A percentile compares a stretch with the other conserved stretches of the same genome.
Evolutionary conservation across 2,329 filamentous ascomycete species (phyloP).

Genomic region (Penicillium sp.): DNA sequence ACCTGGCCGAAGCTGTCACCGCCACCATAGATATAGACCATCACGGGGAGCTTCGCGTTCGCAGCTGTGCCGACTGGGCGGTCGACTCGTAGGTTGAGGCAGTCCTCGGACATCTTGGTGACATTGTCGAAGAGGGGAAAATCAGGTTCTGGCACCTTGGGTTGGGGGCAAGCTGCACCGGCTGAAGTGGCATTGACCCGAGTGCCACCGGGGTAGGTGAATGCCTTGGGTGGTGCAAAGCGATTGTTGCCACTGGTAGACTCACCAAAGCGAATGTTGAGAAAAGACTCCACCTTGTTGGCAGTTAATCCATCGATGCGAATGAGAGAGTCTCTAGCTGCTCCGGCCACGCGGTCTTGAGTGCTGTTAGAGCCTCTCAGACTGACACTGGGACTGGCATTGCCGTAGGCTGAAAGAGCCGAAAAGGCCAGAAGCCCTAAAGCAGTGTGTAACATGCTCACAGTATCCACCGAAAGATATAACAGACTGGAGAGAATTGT

Average conservation of each 20-base stretch:
- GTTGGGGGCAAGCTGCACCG: conserved; percentile 14
- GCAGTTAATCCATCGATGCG: conserved; percentile 5
- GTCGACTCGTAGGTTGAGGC: conserved; percentile 11
- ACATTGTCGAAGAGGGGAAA: conserved; percentile 13
- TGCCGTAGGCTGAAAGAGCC: neutral
- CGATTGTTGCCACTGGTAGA: conserved; percentile 9
- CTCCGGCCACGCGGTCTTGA: too few species aligned
- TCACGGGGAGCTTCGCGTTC: conserved; percentile 10
- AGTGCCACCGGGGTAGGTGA: conserved; percentile 6
- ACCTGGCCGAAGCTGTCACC: conserved; percentile 14
- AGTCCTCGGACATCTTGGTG: conserved; percentile 12
- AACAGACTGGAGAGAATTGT: too few species aligned
- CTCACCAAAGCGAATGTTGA: conserved; percentile 13
- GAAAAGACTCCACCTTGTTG: conserved; percentile 9
- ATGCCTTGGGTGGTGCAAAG: conserved; percentile 10
- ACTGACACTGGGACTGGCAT: conserved; percentile 1
- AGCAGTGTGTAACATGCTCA: neutral
- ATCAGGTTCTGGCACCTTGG: conserved; percentile 5
- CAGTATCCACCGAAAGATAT: too few species aligned
- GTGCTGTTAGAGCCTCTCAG: too few species aligned
- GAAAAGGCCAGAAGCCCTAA: neutral
- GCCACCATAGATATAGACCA: conserved; percentile 15
- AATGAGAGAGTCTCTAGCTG: neutral
- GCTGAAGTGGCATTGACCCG: conserved; percentile 10
- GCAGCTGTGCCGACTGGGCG: conserved; percentile 7